These are phyloP conservation scores for Clausena lansium DNA, from an alignment of 345 rosid genomes.

Conservation along the genomic window DNA sequence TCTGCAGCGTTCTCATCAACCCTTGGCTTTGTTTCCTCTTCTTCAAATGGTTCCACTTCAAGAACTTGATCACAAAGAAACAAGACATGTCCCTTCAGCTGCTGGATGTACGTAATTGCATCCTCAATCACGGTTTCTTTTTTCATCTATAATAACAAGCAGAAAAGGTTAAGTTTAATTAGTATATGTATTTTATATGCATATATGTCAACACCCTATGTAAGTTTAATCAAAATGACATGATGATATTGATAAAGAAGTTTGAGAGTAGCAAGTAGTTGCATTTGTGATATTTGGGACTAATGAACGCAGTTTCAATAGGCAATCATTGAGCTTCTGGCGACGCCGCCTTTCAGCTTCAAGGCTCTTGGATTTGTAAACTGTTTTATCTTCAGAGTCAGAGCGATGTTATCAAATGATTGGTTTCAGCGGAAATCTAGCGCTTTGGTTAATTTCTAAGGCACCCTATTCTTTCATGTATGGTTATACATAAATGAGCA, in stretches of 20 bases:
- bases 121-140: slow-evolving; percentile 74
- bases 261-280: slow-evolving; percentile 7
- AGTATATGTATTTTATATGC: background rate
- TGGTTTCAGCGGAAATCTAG: too few species aligned
- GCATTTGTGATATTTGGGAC: slow-evolving; percentile 84
- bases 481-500: too few species aligned
- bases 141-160: slow-evolving; percentile 47
- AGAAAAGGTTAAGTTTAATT: too few species aligned
- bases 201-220: too few species aligned
- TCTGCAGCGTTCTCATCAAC: slow-evolving; percentile 23
- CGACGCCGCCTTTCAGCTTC: slow-evolving; percentile 66
- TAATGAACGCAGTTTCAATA: slow-evolving; percentile 55
- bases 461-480: too few species aligned
- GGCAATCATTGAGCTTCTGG: slow-evolving; percentile 66
- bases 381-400: slow-evolving; percentile 27
- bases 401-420: background rate
- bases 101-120: slow-evolving; percentile 63
- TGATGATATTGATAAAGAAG: background rate
- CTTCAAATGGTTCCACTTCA: slow-evolving; percentile 42
- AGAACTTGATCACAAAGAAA: slow-evolving; percentile 45
- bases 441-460: too few species aligned
- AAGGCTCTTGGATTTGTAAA: slow-evolving; percentile 70
- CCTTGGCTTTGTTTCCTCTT: slow-evolving; percentile 18
- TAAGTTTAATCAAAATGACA: too few species aligned
- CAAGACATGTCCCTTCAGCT: slow-evolving; percentile 43